A percentile compares a stretch with the other conserved stretches of the same genome.
Conservation (phyloP, 1,284 basidiomycete genomes). For the Singerocomus inundabilis region DNA sequence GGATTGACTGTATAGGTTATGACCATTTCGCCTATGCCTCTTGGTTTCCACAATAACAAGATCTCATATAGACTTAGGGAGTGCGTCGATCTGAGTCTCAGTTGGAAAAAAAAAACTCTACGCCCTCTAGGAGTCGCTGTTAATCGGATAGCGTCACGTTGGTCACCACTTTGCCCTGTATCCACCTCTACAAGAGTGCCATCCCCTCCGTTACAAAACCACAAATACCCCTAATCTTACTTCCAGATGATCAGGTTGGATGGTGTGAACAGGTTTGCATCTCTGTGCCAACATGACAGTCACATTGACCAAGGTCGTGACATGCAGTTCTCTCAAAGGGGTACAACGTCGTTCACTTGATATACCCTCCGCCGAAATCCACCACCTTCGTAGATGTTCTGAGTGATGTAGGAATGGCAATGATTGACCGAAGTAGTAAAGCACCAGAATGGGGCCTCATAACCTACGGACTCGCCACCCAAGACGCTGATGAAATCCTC, state of each 20-base stretch:
- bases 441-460: slow-evolving; percentile 37
- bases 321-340: slow-evolving; percentile 42
- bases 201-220: slow-evolving; percentile 31
- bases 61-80: no score
- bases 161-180: slow-evolving; percentile 3
- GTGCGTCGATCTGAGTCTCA: no score
- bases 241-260: slow-evolving; percentile 23
- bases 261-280: slow-evolving; percentile 42
- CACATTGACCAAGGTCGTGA: background rate
- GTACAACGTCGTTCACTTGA: slow-evolving; percentile 39
- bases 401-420: slow-evolving; percentile 15
- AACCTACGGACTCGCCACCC: slow-evolving; percentile 37
- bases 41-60: no score
- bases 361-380: slow-evolving; percentile 24
- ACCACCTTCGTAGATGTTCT: slow-evolving; percentile 22
- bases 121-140: background rate
- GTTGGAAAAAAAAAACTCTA: no score
- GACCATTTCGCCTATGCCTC: no score
- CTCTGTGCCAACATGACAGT: background rate
- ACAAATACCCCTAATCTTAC: slow-evolving; percentile 26
- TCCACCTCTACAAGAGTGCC: slow-evolving; percentile 25
- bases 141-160: slow-evolving; percentile 4
- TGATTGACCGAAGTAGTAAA: slow-evolving; percentile 8
- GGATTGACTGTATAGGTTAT: no score
- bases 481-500: slow-evolving; percentile 24